Base-by-base conservation (phyloP, 768 basidiomycete species). In the Termitomyces heimii region DNA sequence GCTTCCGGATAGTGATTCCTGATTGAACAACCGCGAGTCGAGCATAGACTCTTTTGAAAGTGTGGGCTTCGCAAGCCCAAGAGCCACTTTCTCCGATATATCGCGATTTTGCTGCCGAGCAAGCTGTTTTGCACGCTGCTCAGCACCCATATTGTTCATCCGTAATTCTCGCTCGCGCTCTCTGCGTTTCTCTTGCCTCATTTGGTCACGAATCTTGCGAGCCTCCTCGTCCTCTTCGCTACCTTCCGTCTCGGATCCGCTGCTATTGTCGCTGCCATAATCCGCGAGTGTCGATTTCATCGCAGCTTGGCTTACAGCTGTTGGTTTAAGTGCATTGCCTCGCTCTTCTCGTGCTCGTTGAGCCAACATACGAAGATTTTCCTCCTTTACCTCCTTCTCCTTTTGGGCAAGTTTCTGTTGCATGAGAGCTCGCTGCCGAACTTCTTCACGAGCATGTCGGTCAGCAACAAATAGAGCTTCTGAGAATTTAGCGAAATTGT, bases 401-500 rank as follows among this genome's bases (percentile, higher is more conserved):
- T 99, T 99, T 71, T 97, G 89, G 12, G 92, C 94, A n/a, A 99
- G 80, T 67, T 96, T 94, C 71, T 98, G 97, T 68, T 98, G 96
- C 95, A 98, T 98, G 55, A 97, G 82, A 4, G 95, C 78, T 53
- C 97, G 89, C 69, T 98, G 94, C 26, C 94, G 85, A 44, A 98
- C 97, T 74, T 99, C 97, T 67, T 99, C 96, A 59, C 97, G 90
- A 2, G 97, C 95, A 73, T 98, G 96, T 58, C 96, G 83, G 70
- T 98, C 96, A 12, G 96, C 96, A 61, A 99, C 81, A 69, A 90
- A 97, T 28, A 99, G 76, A 2, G 96, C 85, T 75, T 99, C 96
- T 0, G 96, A 97, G 70, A 99, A 96, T 71, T 98, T 97, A 57
- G 96, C 96, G 74, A 99, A 99, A 72, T 94, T 94, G 73, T 99